Evolutionary conservation across 768 basidiomycete genomes (phyloP).

Genomic region (Suillus paluster): DNA sequence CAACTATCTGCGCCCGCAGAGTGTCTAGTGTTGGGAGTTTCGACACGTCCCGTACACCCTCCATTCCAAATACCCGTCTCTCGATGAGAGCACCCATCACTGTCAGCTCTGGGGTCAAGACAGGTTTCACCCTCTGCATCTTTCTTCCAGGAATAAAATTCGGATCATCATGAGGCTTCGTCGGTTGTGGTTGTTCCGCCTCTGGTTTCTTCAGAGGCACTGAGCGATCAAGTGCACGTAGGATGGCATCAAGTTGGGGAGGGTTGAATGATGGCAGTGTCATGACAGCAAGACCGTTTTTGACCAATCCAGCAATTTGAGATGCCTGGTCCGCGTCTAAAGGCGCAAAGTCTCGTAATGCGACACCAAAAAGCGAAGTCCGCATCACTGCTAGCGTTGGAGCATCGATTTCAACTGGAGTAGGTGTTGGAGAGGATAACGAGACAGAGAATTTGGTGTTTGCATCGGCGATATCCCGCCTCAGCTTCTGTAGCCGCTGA

Average conservation of each 20-base stretch:
- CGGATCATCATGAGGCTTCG: conserved; percentile 61
- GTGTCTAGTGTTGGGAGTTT: conserved; percentile 80
- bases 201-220: conserved; percentile 63
- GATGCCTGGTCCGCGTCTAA: conserved; percentile 52
- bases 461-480: conserved; percentile 67
- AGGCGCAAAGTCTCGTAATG: conserved; percentile 62
- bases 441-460: conserved; percentile 43
- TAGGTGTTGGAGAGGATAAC: conserved; percentile 38
- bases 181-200: conserved; percentile 54
- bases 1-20: conserved; percentile 82
- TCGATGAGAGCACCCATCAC: conserved; percentile 84
- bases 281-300: conserved; percentile 69
- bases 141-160: conserved; percentile 69
- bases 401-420: conserved; percentile 31
- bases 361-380: conserved; percentile 80
- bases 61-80: conserved; percentile 65
- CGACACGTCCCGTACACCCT: conserved; percentile 63
- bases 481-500: conserved; percentile 65
- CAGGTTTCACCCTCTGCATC: conserved; percentile 59
- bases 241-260: conserved; percentile 67
- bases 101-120: conserved; percentile 65
- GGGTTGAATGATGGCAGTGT: conserved; percentile 71
- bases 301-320: conserved; percentile 57
- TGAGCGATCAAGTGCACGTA: conserved; percentile 67
- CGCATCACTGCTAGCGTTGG: conserved; percentile 73